Evolutionary conservation across 208 protist genomes (phyloP).

Genomic region (Leishmania lainsoni): DNA sequence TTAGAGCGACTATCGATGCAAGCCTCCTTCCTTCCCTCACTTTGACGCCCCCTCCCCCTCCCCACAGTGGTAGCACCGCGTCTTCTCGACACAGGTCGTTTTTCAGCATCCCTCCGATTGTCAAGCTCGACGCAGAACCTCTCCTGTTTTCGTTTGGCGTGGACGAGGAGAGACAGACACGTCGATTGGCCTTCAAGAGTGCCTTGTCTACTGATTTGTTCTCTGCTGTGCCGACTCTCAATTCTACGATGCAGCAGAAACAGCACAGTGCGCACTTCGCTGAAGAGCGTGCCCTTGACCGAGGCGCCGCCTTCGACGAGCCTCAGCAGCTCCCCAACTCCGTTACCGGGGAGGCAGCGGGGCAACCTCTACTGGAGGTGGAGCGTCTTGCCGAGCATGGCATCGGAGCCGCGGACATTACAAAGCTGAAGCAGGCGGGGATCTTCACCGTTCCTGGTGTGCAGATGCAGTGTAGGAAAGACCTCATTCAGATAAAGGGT

Average conservation of each 20-base stretch:
- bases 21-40: neutral
- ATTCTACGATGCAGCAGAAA: neutral
- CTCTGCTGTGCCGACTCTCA: neutral
- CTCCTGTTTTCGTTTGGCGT: neutral
- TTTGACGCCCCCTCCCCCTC: neutral
- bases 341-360: slow-evolving; percentile 34
- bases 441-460: slow-evolving; percentile 92
- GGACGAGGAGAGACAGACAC: neutral
- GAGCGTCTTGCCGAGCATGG: slow-evolving; percentile 91
- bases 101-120: neutral
- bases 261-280: slow-evolving; percentile 3
- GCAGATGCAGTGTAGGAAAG: slow-evolving; percentile 93
- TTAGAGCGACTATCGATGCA: neutral
- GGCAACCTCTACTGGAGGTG: slow-evolving; percentile 72
- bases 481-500: slow-evolving; percentile 95
- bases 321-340: slow-evolving; percentile 18
- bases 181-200: neutral
- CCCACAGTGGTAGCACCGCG: neutral
- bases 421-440: slow-evolving; percentile 89
- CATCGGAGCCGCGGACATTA: slow-evolving; percentile 87
- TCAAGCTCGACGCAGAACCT: neutral
- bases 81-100: no score
- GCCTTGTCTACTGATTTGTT: neutral
- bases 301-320: slow-evolving; percentile 20
- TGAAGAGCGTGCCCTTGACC: slow-evolving; percentile 1